Base-by-base conservation (phyloP, 768 basidiomycete genomes). In the Boletus vinaceobasis region DNA sequence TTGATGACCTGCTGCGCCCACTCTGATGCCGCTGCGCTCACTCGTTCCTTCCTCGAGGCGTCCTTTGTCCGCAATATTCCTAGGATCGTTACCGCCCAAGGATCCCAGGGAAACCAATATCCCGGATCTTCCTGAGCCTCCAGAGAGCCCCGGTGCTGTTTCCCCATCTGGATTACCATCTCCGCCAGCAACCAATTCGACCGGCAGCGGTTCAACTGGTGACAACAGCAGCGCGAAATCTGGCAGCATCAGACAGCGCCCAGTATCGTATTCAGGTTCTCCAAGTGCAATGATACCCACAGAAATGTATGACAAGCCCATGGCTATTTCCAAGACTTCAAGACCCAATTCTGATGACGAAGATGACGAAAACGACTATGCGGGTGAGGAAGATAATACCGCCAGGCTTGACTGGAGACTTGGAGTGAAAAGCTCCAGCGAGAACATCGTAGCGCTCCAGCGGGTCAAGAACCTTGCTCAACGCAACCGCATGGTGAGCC, bases 121-220 rank as follows among this genome's bases (percentile, higher is more conserved):
- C 19, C 87, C 88, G 4, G 85, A 86, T 62, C 78, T 89, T 42
- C 86, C 87, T 47, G 85, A 84, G 58, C 85, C 85, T 4, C 83
- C 85, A 37, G 69, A 71, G n/a, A 86, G 83, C 57, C 85, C 86
- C 11, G 75, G 73, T 23, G 72, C 77, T 33, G 68, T 77, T 53
- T 77, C 83, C 5, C 67, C 77, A 53, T 88, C 87, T 6, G 89
- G 90, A 7, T 68, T 92, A 6, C 90, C 90, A 1, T 90, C 88
- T 23, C 90, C 90, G 0, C 90, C 90, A 40, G 89, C 88, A 27
- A 89, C 90, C 19, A 91, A 90, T 65, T 91, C 89, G 11, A 90
- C 88, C 2, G 88, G 87, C 33, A 90, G 88, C 68, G 87, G 87
- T 36, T 88, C 87, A 62, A 84, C 82, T 5, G 85, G 84, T 40